phyloP scores from a whole-genome alignment of 1,284 basidiomycete species.

The Melampsora medusae region DNA sequence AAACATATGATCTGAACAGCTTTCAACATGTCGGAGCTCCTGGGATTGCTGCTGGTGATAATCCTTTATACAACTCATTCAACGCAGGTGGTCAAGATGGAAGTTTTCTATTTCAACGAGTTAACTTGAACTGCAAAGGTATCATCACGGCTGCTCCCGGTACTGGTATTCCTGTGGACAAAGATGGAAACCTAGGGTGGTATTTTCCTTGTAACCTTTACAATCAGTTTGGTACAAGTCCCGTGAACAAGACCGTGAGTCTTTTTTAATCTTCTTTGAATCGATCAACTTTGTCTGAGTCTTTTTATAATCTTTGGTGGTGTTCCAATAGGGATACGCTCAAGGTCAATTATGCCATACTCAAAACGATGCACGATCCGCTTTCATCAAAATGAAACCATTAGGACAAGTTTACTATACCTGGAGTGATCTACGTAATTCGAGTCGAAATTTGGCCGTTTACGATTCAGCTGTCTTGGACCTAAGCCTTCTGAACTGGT shows the following conservation, averaged over 20 bases:
- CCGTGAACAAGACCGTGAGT: slow-evolving; percentile 64
- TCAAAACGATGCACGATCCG: slow-evolving; percentile 61
- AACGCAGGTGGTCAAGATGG: slow-evolving; percentile 79
- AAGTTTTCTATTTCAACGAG: slow-evolving; percentile 89
- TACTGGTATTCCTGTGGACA: slow-evolving; percentile 67
- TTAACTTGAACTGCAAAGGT: slow-evolving; percentile 75
- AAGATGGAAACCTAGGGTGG: slow-evolving; percentile 64
- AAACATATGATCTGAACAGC: slow-evolving; percentile 81
- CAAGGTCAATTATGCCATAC: slow-evolving; percentile 70
- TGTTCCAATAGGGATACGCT: slow-evolving; percentile 60
- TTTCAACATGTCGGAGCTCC: slow-evolving; percentile 76
- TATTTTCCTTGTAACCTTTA: slow-evolving; percentile 94
- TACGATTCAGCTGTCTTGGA: slow-evolving; percentile 93
- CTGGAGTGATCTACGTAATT: slow-evolving; percentile 77
- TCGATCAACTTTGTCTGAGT: no score
- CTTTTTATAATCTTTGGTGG: background rate
- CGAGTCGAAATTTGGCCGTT: slow-evolving; percentile 76
- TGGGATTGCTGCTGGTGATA: slow-evolving; percentile 68
- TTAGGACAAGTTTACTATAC: slow-evolving; percentile 87
- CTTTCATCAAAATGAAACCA: slow-evolving; percentile 61
- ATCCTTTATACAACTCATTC: slow-evolving; percentile 79
- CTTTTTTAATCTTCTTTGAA: background rate
- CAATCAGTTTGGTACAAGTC: slow-evolving; percentile 67
- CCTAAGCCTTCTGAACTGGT: slow-evolving; percentile 76
- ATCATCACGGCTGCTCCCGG: slow-evolving; percentile 70